Evolutionary conservation across 805 yeast species (phyloP), one percentile per base, ranked within the genome.

Genomic region (Aciculoconidium aculeatum): DNA sequence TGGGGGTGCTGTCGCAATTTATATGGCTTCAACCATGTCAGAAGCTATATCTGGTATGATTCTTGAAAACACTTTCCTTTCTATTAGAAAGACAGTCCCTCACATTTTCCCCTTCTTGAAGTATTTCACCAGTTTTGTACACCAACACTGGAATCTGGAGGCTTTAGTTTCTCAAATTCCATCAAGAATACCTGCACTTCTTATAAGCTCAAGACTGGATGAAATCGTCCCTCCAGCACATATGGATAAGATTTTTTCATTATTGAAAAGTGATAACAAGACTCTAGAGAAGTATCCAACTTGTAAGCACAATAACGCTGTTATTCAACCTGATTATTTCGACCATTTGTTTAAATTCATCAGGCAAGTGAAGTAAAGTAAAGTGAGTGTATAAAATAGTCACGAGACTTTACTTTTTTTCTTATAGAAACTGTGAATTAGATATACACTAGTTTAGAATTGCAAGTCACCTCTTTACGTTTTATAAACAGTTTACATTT

Each of bases 1-100:
- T 8, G 98, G 98, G 19, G 97, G 97, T 3, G 98, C 97, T 0
- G 95, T 84, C 19, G 86, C 94, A 6, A 72, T 87, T 11, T 82
- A 86, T 55, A 70, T 86, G 30, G 87, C 92, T 0, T 66, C 85
- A 2, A 67, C 66, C 13, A 71, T 67, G 44, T 61, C 76, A 2
- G 44, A 54, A 1, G 35, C 64, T 17, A 60, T 85, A 9, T 65
- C 67, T 31, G 95, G 80, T 2, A 42, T 88, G 7, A 69, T 92
- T 2, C 53, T 90, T 19, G 98, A 90, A 47, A 90, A 90, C 53
- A 86, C 97, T 1, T 90, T 90, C 39, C 57, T 85, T 29, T 74
- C 80, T 30, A 72, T 90, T 11, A 70, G 79, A 5, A 79, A 84
- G 41, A 81, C 45, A 59, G 83, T 32, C 74, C 67, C 94, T 0